Conservation (phyloP, 768 basidiomycete genomes). For the Albatrellus ellisii region DNA sequence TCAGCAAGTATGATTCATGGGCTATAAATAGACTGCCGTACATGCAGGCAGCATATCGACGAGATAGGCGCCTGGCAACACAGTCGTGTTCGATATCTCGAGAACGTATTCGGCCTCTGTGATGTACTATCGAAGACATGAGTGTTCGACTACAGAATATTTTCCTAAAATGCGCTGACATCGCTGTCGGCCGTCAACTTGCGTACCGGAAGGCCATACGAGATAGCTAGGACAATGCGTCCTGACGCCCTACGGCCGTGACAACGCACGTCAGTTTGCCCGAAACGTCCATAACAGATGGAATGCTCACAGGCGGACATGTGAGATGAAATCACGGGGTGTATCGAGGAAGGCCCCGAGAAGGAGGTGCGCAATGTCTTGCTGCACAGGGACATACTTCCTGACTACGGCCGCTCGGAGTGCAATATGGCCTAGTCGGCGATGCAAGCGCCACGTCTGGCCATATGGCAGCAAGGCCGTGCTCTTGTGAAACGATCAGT, state of each 20-base stretch:
- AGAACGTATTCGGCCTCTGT: neutral
- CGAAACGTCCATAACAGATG: neutral
- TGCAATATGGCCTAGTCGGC: neutral
- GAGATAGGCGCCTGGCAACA: neutral
- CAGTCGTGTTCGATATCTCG: neutral
- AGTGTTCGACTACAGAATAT: neutral
- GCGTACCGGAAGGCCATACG: neutral
- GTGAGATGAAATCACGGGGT: neutral
- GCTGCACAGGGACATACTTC: neutral
- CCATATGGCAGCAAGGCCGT: neutral
- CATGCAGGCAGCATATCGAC: slow-evolving; percentile 4
- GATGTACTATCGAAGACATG: neutral
- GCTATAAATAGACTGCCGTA: neutral
- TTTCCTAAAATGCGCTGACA: neutral
- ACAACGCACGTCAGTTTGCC: neutral
- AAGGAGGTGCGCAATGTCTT: neutral
- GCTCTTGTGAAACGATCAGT: neutral
- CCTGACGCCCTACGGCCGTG: neutral
- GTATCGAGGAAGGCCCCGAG: neutral
- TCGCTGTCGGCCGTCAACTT: neutral
- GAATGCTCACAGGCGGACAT: neutral
- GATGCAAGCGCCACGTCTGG: neutral
- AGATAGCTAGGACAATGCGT: neutral
- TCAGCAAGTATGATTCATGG: neutral
- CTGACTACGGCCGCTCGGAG: neutral